phyloP scores from a whole-genome alignment of 1,284 basidiomycete species.

The Stereum hirsutum region DNA sequence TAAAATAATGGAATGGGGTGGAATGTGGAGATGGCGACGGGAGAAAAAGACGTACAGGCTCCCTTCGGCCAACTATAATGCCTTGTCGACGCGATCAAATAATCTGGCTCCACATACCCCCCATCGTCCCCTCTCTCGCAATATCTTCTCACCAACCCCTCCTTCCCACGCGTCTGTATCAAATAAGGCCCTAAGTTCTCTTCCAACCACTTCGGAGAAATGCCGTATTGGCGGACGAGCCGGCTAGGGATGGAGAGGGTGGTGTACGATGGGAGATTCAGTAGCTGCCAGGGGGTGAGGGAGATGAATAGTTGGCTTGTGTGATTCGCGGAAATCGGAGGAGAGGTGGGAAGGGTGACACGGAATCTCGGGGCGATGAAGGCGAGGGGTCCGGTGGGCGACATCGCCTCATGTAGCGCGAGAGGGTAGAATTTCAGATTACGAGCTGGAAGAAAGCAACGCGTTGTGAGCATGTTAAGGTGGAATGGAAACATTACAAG shows the following conservation, averaged over 20 bases:
- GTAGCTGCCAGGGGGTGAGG: conserved; percentile 21
- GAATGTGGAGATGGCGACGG: too few species aligned
- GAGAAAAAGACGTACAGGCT: conserved; percentile 22
- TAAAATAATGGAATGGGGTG: too few species aligned
- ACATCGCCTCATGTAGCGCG: background rate
- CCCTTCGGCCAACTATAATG: conserved; percentile 43
- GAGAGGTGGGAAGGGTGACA: too few species aligned
- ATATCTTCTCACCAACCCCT: too few species aligned
- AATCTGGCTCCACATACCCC: conserved; percentile 14
- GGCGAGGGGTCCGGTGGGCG: background rate
- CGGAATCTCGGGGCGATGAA: too few species aligned
- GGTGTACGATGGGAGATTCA: conserved; percentile 20
- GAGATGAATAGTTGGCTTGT: background rate
- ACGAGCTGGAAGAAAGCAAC: background rate
- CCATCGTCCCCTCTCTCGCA: conserved; percentile 20
- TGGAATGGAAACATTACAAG: background rate
- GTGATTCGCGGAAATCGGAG: background rate
- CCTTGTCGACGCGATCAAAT: conserved; percentile 24
- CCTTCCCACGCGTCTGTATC: conserved; percentile 28
- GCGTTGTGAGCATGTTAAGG: too few species aligned
- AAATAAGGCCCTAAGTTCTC: conserved; percentile 20
- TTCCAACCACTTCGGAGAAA: conserved; percentile 18
- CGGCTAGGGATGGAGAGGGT: conserved; percentile 20
- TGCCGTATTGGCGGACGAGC: conserved; percentile 18
- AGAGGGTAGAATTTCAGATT: background rate